Conservation (phyloP, 2,329 filamentous ascomycete species). For the Colletotrichum sp. region DNA sequence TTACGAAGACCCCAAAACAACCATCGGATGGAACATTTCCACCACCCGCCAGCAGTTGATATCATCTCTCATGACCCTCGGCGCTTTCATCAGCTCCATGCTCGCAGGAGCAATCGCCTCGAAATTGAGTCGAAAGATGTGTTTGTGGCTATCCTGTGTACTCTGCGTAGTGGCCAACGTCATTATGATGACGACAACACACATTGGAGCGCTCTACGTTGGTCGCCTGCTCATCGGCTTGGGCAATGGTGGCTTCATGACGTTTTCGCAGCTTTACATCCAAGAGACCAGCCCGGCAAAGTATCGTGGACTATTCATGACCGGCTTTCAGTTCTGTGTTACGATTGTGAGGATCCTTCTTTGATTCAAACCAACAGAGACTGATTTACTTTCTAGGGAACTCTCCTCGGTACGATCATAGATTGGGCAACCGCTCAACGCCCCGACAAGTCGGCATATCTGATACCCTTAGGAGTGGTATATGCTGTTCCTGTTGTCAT, state of each 20-base stretch:
- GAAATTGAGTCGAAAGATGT: not conserved
- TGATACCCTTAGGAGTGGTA: not conserved
- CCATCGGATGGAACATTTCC: conserved; percentile 49
- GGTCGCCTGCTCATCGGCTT: conserved; percentile 60
- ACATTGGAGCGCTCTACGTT: conserved; percentile 58
- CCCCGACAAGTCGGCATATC: not conserved
- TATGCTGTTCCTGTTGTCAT: not conserved
- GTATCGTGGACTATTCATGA: conserved; percentile 52
- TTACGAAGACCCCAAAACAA: not conserved
- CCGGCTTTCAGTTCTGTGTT: conserved; percentile 8
- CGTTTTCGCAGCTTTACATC: conserved; percentile 55
- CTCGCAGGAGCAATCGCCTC: conserved; percentile 34
- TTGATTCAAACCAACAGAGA: too few relatives aligned
- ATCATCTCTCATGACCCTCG: conserved; percentile 52
- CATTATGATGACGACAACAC: conserved; percentile 41
- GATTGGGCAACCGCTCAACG: not conserved
- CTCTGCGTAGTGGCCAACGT: not conserved
- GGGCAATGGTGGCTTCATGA: conserved; percentile 63
- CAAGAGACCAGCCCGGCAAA: conserved; percentile 52
- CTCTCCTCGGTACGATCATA: not conserved
- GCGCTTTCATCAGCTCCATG: conserved; percentile 48
- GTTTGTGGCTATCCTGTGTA: not conserved
- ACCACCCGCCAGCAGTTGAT: conserved; percentile 51
- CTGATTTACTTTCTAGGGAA: not conserved
- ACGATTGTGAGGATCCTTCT: not conserved